A percentile compares a stretch with the other conserved stretches of the same genome.
Conservation (phyloP, 2,329 filamentous ascomycete genomes). For the Aspergillus tubingensis region DNA sequence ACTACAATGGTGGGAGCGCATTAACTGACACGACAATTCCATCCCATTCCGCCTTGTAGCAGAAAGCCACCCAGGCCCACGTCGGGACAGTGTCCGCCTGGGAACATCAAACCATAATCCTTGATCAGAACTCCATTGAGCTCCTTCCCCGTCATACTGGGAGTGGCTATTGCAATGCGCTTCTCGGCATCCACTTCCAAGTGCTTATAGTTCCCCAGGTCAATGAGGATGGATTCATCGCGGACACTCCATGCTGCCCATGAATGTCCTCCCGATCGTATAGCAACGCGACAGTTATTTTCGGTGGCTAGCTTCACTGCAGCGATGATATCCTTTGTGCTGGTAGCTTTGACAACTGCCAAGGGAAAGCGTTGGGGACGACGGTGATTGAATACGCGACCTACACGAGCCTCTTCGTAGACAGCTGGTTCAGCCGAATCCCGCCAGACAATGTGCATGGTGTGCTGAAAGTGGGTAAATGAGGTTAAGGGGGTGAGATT, state of each 20-base stretch:
- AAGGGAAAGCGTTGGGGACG: slow-evolving; percentile 43
- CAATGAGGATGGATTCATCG: slow-evolving; percentile 49
- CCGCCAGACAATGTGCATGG: slow-evolving; percentile 29
- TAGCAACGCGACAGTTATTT: slow-evolving; percentile 43
- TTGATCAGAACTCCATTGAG: slow-evolving; percentile 23
- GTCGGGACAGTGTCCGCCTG: slow-evolving; percentile 58
- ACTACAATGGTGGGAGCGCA: no score
- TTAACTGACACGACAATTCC: slow-evolving; percentile 54
- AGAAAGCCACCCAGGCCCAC: slow-evolving; percentile 60
- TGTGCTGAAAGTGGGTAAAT: neutral
- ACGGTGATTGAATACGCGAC: slow-evolving; percentile 51
- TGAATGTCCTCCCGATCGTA: slow-evolving; percentile 52
- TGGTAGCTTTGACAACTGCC: slow-evolving; percentile 45
- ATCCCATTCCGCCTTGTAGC: slow-evolving; percentile 49
- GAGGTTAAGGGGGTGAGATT: no score
- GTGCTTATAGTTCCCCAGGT: slow-evolving; percentile 43
- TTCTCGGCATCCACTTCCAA: slow-evolving; percentile 45
- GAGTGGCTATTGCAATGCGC: slow-evolving; percentile 45
- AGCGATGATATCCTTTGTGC: slow-evolving; percentile 37
- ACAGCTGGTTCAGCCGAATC: slow-evolving; percentile 16
- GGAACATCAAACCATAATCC: slow-evolving; percentile 50
- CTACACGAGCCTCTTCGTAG: slow-evolving; percentile 43
- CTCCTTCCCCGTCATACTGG: slow-evolving; percentile 50
- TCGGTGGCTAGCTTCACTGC: slow-evolving; percentile 43
- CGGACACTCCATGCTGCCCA: slow-evolving; percentile 55